Base-by-base conservation (phyloP, 2,329 filamentous ascomycete species). In the Hymenoscyphus repandus region DNA sequence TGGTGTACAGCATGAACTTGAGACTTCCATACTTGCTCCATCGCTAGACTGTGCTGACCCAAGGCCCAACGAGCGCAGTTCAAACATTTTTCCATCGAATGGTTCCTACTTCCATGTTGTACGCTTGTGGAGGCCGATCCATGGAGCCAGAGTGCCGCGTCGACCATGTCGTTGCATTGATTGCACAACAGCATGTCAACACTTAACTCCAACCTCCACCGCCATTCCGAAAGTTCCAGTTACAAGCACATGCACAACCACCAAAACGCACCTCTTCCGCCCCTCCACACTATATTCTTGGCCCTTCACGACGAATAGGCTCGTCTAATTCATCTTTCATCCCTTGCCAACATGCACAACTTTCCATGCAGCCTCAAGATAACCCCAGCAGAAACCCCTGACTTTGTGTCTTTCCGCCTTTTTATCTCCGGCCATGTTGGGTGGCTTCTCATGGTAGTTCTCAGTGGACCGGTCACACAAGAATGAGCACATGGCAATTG, bases 191-290 rank as follows among this genome's bases (percentile, higher is more conserved):
- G 22, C 9, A 40, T 9, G 32, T 31, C 36, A 39, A 39, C 34
- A 39, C 45, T 40, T n/a, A 39, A 31, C 17, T 32, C 27, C 36
- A 39, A 47, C 45, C 22, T 38, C 45, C 45, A 47, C 45, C 45
- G 45, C 45, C 36, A 40, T 47, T 47, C 45, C 36, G 7, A 32
- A 40, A 31, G 11, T 17, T 34, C 36, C 45, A 20, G 20, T 22
- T 27, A 34, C 34, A 47, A 47, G 31, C 45, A 38, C 15, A 30
- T 20, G 27, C 45, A 32, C 36, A 39, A 34, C 43, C 45, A 17
- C 36, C 36, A 18, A 15, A 32, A 17, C 17, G 22, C 44, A 18
- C 30, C 17, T 37, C 12, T 17, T 5, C 17, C 15, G 13, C 13
- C n/a, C 38, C 17, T n/a, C 32, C 45, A 27, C 33, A 36, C 36